Base-by-base conservation (phyloP, 768 basidiomycete genomes). In the Dioszegia hungarica region DNA sequence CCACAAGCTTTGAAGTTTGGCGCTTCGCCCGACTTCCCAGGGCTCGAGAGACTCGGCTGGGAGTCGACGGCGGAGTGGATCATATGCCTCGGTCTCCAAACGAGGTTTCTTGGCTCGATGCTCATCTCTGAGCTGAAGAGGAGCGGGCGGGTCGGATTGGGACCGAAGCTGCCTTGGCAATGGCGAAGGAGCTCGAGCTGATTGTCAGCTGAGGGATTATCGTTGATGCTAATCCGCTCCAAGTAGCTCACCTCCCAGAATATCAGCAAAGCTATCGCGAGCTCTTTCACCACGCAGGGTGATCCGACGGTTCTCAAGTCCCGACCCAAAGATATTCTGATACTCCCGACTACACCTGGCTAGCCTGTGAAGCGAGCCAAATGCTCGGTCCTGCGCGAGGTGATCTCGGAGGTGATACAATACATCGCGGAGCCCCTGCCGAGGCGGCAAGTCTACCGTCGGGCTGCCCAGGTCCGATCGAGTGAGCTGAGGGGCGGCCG, bases 321-420 rank as follows among this genome's bases (percentile, higher is more conserved):
- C 49, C 6, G 49, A 36, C 3, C 36, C 25, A 15, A 51, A 51
- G 34, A 51, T 28, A 3, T 15, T 22, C 20, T 48, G 8, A 20
- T 48, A 36, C 34, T 19, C 22, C 5, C 40, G 28, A 27, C 28
- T 29, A 15, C 22, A 38, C 25, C 24, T 6, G 6, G 40, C 10
- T 3, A 56, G 55, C 25, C 25, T 28, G 17, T 45, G 46, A 4
- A 47, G 10, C 3, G 55, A 38, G 11, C n/a, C 36, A 8, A 38
- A 37, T 10, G 45, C 19, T n/a, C 31, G 27, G 14, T 48, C 34
- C 3, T 15, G 6, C n/a, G 27, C 31, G 31, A 55, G 54, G n/a
- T 46, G 28, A 12, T 46, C 54, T 27, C 54, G 54, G 25, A 55
- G 43, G 10, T n/a, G 40, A 31, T 45, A 55, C 5, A 55, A 24